Base-by-base conservation (phyloP, 2,329 filamentous ascomycete genomes). In the Ambrosiella xylebori region DNA sequence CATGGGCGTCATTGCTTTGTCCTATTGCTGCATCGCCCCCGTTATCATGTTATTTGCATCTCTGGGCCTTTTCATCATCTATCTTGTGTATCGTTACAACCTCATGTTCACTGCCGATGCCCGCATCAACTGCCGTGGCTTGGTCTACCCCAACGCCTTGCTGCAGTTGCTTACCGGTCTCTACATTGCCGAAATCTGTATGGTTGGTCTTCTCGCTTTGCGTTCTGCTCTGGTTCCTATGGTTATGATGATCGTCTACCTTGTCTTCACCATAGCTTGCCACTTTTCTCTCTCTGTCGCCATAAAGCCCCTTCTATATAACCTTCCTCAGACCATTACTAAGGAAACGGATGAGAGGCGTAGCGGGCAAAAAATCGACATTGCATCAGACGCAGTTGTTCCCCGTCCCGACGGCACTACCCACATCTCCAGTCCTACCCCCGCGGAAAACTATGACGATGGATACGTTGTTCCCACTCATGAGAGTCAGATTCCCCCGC, bases 11-110 rank as follows among this genome's bases (percentile, higher is more conserved):
- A 88, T 90, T 65, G 84, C 86, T 45, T 84, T 96, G 61, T 85
- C 83, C 38, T 96, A 96, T 67, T 84, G 88, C 1, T 84, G 83
- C 62, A 94, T 96, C 64, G 87, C 89, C 1, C 91, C 90, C 0
- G 73, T 96, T 9, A 83, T 95, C 57, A 76, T 95, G 54, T 80
- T 83, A 4, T 96, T 95, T 65, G 87, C 88, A 1, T 82, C 84
- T 0, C 75, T 87, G 44, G 89, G 88, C 36, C 78, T 96, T 60
- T 80, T 76, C 19, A 73, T 93, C 47, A 90, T 95, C 70, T 94
- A 95, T 68, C 73, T 91, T 56, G 86, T 89, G 53, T 95, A 88
- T 75, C 81, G 86, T 15, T 95, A 97, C 76, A 94, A 95, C 67
- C 71, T 97, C 58, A 77, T 96, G 54, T 96, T 88, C 68, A 88